phyloP scores from a whole-genome alignment of 169 alveolate genomes.

The Cyclospora cayetanensis region DNA sequence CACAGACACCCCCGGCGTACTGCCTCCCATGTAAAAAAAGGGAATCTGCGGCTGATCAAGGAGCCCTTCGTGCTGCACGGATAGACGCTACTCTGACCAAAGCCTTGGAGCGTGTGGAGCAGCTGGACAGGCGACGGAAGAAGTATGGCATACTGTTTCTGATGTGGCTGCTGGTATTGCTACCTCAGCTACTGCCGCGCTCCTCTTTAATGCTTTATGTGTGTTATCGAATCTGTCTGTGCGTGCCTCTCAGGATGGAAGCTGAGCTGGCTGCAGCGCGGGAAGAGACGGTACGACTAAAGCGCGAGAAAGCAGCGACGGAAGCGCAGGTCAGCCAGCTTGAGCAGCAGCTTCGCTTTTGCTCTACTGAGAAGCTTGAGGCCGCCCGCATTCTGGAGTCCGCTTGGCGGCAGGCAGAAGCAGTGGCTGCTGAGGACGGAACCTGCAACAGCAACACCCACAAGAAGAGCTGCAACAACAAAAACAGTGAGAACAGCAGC shows the following conservation, averaged over 20 bases:
- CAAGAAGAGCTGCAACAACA: not conserved
- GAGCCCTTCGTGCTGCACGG: not conserved
- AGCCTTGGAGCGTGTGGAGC: not conserved
- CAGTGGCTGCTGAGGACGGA: not conserved
- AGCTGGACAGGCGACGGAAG: not conserved
- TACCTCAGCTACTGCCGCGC: not conserved
- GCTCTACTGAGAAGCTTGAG: not conserved
- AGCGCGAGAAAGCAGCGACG: not conserved
- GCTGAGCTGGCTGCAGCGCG: not conserved
- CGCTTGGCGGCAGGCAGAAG: no score
- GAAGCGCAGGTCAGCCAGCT: not conserved
- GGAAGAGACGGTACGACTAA: not conserved
- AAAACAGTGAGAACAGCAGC: not conserved
- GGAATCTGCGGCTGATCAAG: not conserved
- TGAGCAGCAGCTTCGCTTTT: not conserved
- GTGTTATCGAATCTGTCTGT: not conserved
- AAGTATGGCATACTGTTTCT: not conserved
- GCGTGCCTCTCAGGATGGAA: not conserved
- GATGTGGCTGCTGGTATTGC: not conserved
- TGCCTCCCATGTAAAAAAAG: no score
- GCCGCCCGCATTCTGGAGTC: no score
- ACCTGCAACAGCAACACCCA: not conserved
- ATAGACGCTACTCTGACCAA: not conserved
- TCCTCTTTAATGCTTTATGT: no score
- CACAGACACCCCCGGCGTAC: no score